Percentiles rank a stretch among this genome's conserved stretches.
Conservation (phyloP, 805 yeast genomes). For the Brettanomyces sp. region DNA sequence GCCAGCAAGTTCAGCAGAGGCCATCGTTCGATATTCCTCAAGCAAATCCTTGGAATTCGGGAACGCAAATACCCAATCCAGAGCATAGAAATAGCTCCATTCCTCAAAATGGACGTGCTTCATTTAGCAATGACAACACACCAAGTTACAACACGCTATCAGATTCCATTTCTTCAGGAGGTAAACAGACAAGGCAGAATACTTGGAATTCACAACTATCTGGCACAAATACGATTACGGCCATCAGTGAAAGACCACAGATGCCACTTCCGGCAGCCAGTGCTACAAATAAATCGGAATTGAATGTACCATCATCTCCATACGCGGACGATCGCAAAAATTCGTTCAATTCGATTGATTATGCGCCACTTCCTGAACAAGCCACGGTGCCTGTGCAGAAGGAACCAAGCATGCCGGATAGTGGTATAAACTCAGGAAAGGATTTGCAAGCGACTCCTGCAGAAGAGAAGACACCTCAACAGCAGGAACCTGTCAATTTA, state of each 20-base stretch:
- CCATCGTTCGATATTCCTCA: neutral
- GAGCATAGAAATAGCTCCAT: too few species aligned
- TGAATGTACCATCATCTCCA: neutral
- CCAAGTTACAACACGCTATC: neutral
- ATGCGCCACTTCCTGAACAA: constrained; percentile 1
- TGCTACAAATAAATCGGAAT: neutral
- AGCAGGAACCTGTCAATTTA: constrained; percentile 12
- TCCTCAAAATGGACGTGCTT: too few species aligned
- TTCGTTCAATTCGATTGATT: constrained; percentile 1
- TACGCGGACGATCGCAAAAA: neutral
- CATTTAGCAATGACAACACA: too few species aligned
- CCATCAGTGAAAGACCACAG: neutral
- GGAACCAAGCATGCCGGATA: neutral
- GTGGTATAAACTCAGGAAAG: neutral
- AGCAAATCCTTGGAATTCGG: neutral
- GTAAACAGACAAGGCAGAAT: neutral
- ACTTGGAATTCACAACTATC: neutral
- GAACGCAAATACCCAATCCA: neutral
- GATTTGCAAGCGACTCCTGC: neutral
- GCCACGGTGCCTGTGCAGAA: neutral
- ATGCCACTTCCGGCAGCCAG: neutral
- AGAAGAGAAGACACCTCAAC: constrained; percentile 1
- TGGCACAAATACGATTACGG: neutral
- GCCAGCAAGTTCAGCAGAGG: neutral
- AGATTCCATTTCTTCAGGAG: neutral